Evolutionary conservation across 192 early-diverging fungal species (phyloP).

Genomic region (Linnemannia zychae): DNA sequence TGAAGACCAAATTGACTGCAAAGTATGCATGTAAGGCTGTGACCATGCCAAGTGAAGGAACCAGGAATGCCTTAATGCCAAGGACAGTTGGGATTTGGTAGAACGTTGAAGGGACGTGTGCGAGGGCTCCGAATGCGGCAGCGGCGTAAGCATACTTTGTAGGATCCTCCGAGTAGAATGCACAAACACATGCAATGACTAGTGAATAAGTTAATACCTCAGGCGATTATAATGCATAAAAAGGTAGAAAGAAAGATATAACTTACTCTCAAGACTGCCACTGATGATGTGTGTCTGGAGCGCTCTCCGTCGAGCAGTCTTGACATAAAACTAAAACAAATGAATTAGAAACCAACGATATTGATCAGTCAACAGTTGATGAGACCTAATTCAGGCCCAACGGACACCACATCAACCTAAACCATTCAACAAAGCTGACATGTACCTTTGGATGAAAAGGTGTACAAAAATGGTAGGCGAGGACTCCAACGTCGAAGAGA

Average conservation of each 20-base stretch:
- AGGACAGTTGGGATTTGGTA: constrained; percentile 53
- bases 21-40: constrained; percentile 48
- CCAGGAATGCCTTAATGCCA: constrained; percentile 53
- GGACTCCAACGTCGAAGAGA: constrained; percentile 36
- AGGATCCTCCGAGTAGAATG: constrained; percentile 44
- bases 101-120: constrained; percentile 47
- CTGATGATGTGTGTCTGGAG: constrained; percentile 40
- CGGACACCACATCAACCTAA: no score
- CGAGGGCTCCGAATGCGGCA: constrained; percentile 23
- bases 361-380: background rate
- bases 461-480: constrained; percentile 44
- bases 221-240: no score
- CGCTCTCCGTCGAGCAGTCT: constrained; percentile 25
- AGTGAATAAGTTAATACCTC: background rate
- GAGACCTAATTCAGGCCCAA: no score
- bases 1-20: constrained; percentile 38
- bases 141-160: constrained; percentile 41
- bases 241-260: background rate
- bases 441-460: constrained; percentile 54
- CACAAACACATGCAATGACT: constrained; percentile 40
- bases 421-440: no score
- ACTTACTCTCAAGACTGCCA: constrained; percentile 51
- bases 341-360: background rate
- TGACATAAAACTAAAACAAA: constrained; percentile 43
- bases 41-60: constrained; percentile 37